phyloP scores from a whole-genome alignment of 441 rosid genomes.

The Aleurites moluccanus region DNA sequence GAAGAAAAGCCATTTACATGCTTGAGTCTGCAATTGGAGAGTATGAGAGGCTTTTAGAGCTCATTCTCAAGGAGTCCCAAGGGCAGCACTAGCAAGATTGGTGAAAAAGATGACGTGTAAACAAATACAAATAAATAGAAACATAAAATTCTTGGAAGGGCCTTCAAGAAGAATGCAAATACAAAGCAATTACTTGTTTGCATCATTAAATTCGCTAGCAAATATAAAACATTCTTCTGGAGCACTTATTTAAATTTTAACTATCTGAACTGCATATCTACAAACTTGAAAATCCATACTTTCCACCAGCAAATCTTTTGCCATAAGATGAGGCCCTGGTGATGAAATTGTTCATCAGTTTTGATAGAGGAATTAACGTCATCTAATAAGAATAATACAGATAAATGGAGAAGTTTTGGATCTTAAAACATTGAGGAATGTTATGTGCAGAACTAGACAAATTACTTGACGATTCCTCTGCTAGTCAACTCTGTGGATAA shows the following conservation, averaged over 20 bases:
- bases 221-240: too few species aligned
- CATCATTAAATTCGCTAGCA: too few species aligned
- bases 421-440: neutral
- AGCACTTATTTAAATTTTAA: too few species aligned
- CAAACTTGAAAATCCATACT: neutral
- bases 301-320: too few species aligned
- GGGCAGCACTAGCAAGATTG: conserved; percentile 5
- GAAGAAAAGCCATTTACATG: conserved; percentile 38
- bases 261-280: too few species aligned
- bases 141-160: neutral
- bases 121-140: neutral
- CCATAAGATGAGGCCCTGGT: too few species aligned
- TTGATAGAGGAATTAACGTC: neutral
- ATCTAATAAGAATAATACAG: neutral
- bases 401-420: neutral
- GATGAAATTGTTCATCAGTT: too few species aligned
- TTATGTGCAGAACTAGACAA: neutral
- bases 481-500: neutral
- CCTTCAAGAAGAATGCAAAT: neutral
- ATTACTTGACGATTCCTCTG: neutral
- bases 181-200: too few species aligned
- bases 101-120: conserved; percentile 21
- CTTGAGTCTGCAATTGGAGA: conserved; percentile 44
- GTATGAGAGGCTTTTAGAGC: conserved; percentile 40
- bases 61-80: conserved; percentile 43